Conservation (phyloP, 2,329 filamentous ascomycete species). For the Periconia digitata region DNA sequence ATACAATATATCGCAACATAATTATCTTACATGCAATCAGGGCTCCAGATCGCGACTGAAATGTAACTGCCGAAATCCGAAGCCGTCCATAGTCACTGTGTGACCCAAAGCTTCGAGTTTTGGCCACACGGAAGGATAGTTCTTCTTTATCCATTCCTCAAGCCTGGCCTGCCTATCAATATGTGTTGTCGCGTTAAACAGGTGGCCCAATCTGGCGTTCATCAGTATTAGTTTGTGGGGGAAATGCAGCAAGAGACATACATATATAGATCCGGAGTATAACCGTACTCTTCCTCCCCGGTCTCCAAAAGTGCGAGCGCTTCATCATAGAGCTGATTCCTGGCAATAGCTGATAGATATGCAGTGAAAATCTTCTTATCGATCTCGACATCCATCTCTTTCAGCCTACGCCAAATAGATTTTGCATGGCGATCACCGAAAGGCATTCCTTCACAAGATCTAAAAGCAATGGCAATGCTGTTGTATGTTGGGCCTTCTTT, state of each 20-base stretch:
- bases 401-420: constrained; percentile 70
- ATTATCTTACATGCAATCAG: constrained; percentile 14
- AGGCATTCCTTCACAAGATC: constrained; percentile 67
- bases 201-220: constrained; percentile 64
- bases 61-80: constrained; percentile 39
- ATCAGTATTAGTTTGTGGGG: constrained; percentile 13
- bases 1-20: background rate
- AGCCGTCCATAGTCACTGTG: constrained; percentile 38
- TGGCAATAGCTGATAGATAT: constrained; percentile 76
- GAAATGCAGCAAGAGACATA: constrained; percentile 51
- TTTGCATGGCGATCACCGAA: constrained; percentile 49
- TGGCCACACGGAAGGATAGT: constrained; percentile 70
- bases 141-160: constrained; percentile 70
- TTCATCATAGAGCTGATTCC: constrained; percentile 70
- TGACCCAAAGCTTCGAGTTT: constrained; percentile 60
- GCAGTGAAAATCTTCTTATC: constrained; percentile 72
- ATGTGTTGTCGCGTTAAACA: constrained; percentile 73
- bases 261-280: constrained; percentile 69
- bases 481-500: constrained; percentile 84
- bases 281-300: constrained; percentile 67
- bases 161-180: constrained; percentile 68
- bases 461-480: constrained; percentile 79
- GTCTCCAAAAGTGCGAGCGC: constrained; percentile 66
- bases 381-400: constrained; percentile 75
- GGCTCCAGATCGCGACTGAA: constrained; percentile 37